Evolutionary conservation across 2,329 filamentous ascomycete genomes (phyloP), one percentile per base, ranked within the genome.

Genomic region (Dactylonectria macrodidyma): DNA sequence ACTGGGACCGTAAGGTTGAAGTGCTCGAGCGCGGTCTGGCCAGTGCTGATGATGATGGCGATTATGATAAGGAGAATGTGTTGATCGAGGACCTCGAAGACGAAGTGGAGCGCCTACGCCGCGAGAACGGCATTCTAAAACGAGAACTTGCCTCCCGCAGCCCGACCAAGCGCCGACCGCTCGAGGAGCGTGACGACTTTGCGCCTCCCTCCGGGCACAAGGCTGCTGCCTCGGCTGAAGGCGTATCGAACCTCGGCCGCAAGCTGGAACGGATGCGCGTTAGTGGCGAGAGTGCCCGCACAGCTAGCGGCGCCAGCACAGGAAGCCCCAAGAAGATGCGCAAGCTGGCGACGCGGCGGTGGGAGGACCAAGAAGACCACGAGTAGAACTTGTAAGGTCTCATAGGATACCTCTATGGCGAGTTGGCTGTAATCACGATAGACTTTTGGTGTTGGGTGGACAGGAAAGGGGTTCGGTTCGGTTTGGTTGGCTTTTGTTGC

Each of bases 1-100:
- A 97, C 80, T 88, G 96, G 77, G 95, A 98, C 79, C 90, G 90
- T 72, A 99, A 99, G 82, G 87, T 97, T 8, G 95, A 88, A 67
- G 83, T 90, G 1, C 84, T 89, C 51, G 87, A 89, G 78, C 83
- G 86, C 2, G 81, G 86, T 2, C 80, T 88, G 8, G 67, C 63
- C 3, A 46, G 65, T 22, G 80, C 80, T 5, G 70, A 75, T 0
- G 87, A 87, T 10, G 83, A 86, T 74, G 81, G 80, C 70, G 75
- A 71, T 59, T 86, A 85, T 36, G 84, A 87, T 1, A 91, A 92
- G 74, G 88, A 91, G 77, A 91, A 91, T 51, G 81, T 88, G 2
- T 78, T 89, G 2, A 83, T 91, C 6, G 88, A 92, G 75, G 87
- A 92, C 52, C 82, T 95, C 1, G 89, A 93, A 74, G 82, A 89